Percentiles rank a stretch among this genome's conserved stretches.
phyloP scores from a whole-genome alignment of 202 grass and related monocot species.

The Saccharum hybrid region DNA sequence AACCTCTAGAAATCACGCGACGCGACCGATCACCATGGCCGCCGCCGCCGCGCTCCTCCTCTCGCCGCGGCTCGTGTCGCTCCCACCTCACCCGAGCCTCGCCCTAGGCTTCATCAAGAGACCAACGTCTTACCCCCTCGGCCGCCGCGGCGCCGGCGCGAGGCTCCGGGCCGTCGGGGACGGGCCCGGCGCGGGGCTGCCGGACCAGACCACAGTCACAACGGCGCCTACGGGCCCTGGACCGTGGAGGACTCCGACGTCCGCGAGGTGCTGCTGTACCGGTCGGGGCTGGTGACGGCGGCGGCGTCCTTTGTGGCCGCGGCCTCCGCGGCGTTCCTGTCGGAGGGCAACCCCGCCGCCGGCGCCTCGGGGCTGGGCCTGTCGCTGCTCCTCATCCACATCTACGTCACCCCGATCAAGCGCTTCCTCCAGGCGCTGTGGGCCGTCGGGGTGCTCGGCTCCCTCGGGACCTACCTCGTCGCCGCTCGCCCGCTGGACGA shows the following conservation, averaged over 20 bases:
- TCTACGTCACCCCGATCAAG: slow-evolving; percentile 88
- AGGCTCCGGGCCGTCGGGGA: slow-evolving; percentile 52
- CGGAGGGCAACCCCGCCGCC: slow-evolving; percentile 56
- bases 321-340: slow-evolving; percentile 69
- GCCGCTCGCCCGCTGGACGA: slow-evolving; percentile 65
- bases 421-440: slow-evolving; percentile 89
- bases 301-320: slow-evolving; percentile 66
- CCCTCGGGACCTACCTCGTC: slow-evolving; percentile 61
- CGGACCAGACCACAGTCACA: slow-evolving; percentile 61
- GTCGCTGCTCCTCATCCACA: slow-evolving; percentile 86
- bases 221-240: slow-evolving; percentile 83
- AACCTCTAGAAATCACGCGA: background rate
- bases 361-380: slow-evolving; percentile 82
- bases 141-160: background rate
- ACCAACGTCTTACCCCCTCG: background rate
- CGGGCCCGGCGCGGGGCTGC: slow-evolving; percentile 36
- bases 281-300: slow-evolving; percentile 80
- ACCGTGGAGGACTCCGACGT: slow-evolving; percentile 71
- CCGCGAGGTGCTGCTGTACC: slow-evolving; percentile 82
- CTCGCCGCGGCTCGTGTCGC: background rate
- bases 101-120: background rate
- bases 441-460: slow-evolving; percentile 66
- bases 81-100: background rate
- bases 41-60: slow-evolving; percentile 13
- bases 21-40: slow-evolving; percentile 22